Percentiles rank a stretch among this genome's conserved stretches.
These are phyloP conservation scores for Daldinia loculata DNA, from an alignment of 495 filamentous ascomycete genomes.

Conservation along the genomic window DNA sequence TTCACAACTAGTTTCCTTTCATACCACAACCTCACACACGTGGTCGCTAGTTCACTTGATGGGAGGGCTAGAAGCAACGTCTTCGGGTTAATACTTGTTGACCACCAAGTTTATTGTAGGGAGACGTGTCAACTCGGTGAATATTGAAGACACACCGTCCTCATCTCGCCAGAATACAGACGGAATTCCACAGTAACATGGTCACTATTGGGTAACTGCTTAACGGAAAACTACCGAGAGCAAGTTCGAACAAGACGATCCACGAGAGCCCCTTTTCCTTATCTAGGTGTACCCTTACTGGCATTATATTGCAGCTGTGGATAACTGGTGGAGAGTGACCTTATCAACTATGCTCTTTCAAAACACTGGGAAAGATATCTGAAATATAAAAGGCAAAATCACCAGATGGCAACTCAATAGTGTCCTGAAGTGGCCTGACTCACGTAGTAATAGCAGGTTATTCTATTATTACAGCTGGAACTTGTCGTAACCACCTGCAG, in stretches of 20 bases:
- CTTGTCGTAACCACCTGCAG: neutral
- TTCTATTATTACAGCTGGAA: neutral
- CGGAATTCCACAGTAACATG: constrained; percentile 14
- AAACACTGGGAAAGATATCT: neutral
- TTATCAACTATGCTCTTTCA: neutral
- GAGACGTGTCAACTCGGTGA: constrained; percentile 14
- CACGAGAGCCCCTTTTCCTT: neutral
- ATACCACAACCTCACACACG: constrained; percentile 2
- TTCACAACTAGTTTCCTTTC: constrained; percentile 5
- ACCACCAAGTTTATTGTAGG: neutral
- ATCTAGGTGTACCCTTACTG: neutral
- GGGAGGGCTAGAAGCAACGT: neutral
- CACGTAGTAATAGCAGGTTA: neutral
- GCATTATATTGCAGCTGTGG: neutral
- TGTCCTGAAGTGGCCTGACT: constrained; percentile 5
- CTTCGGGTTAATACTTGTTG: constrained; percentile 7
- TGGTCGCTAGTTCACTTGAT: constrained; percentile 1
- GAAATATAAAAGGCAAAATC: constrained; percentile 1
- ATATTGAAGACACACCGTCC: constrained; percentile 29
- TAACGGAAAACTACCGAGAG: constrained; percentile 29
- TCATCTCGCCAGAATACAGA: constrained; percentile 12
- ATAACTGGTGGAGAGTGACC: neutral
- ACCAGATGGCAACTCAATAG: neutral
- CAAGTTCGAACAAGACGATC: constrained; percentile 11
- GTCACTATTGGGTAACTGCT: constrained; percentile 5